Base-by-base conservation (phyloP, 1,284 basidiomycete genomes). In the Agroathelia rolfsii region DNA sequence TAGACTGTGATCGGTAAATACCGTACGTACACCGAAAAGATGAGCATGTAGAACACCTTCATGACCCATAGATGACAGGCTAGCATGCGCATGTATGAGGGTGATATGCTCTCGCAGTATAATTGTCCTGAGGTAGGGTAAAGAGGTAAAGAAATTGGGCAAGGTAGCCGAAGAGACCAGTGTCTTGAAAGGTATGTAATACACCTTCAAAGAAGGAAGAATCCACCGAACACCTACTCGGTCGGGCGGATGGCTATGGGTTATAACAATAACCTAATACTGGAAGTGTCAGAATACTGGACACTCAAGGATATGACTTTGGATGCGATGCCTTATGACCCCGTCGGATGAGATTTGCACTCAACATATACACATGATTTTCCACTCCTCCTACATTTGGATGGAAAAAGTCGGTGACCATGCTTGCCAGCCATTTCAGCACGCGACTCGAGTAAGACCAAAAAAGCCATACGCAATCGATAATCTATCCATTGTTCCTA, bases 341-440 rank as follows among this genome's bases (percentile, higher is more conserved):
- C 17, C 74, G 70, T 24, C 69, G 66, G 34, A 92, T 72, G 30
- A 98, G 74, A 36, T 83, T 78, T n/a, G 82, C 76, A 41, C 81
- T 76, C 23, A 96, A 68, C 74, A 86, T 88, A 59, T 90, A 96
- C 32, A 97, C 93, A 56, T 97, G 92, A 41, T 80, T 93, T 57
- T 98, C 95, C 15, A 99, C 93, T 7, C 95, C 95, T 15, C 95
- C 95, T 3, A 95, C 82, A 41, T 79, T 73, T 0, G 94, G 94
- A 51, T 88, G 81, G 62, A 97, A 99, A 64, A 97, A 99, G 58
- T 99, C 94, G 30, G 81, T 89, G 29, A 97, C 76, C 86, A 99
- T 92, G 16, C 88, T 93, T n/a, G n/a, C n/a, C n/a, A n/a, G n/a
- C n/a, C n/a, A n/a, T n/a, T n/a, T n/a, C n/a, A n/a, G n/a, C n/a